Conservation (phyloP, 352 stramenopile species). For the Phytophthora aleatoria region DNA sequence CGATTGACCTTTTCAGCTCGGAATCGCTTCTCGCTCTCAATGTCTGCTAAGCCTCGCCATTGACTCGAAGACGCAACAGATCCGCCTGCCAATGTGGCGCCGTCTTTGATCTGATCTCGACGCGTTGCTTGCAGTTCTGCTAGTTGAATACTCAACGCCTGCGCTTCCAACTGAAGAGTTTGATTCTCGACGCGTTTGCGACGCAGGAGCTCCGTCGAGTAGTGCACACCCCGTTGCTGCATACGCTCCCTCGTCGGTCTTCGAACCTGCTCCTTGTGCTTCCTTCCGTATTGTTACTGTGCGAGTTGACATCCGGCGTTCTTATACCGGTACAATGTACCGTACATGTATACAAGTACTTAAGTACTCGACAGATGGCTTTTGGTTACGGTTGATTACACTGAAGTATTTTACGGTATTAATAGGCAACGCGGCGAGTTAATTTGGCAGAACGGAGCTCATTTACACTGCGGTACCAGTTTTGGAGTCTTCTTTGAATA, state of each 20-base stretch:
- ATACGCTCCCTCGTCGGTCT: background rate
- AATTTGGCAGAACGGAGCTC: no score
- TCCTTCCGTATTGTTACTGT: background rate
- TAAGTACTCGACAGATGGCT: no score
- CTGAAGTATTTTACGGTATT: no score
- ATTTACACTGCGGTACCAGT: no score
- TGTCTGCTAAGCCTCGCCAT: background rate
- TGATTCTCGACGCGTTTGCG: background rate
- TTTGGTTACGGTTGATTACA: no score
- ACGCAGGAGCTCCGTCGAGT: background rate
- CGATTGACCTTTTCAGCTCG: constrained; percentile 21
- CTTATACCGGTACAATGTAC: background rate
- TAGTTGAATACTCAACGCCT: background rate
- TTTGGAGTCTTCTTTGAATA: no score
- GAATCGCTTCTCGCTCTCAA: constrained; percentile 1
- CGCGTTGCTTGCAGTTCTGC: background rate
- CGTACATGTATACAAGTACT: no score
- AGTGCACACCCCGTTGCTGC: background rate
- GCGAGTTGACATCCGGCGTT: background rate
- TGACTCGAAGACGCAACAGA: background rate
- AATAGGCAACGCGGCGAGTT: no score
- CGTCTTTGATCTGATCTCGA: background rate
- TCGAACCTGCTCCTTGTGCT: background rate
- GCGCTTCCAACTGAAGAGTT: background rate
- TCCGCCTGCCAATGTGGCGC: background rate